Percentiles rank a stretch among this genome's conserved stretches.
Evolutionary conservation across 345 rosid genomes (phyloP).

Genomic region (Boechera stricta): DNA sequence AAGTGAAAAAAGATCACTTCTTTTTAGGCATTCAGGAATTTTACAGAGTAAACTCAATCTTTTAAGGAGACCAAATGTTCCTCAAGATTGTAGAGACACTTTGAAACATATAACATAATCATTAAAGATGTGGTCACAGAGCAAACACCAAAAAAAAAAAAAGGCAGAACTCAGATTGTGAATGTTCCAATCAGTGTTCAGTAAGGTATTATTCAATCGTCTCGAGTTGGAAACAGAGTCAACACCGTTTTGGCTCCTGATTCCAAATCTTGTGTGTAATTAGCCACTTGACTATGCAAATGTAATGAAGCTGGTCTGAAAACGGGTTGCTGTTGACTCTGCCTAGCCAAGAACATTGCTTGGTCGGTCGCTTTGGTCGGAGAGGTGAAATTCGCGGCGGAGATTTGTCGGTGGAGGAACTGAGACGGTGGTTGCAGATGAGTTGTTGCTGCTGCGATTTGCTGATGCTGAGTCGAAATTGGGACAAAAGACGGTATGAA

Average conservation of each 20-base stretch:
- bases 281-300: slow-evolving; percentile 50
- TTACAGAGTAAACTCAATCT: slow-evolving; percentile 25
- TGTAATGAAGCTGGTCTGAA: slow-evolving; percentile 57
- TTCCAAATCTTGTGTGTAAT: slow-evolving; percentile 63
- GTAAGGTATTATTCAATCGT: slow-evolving; percentile 48
- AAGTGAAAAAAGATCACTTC: slow-evolving; percentile 21
- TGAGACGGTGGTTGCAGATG: slow-evolving; percentile 63
- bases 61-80: neutral
- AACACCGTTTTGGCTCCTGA: slow-evolving; percentile 74
- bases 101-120: slow-evolving; percentile 2
- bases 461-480: slow-evolving; percentile 64
- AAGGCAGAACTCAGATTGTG: neutral
- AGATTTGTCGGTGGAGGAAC: slow-evolving; percentile 63
- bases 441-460: neutral
- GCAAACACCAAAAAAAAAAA: slow-evolving; percentile 8
- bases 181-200: neutral
- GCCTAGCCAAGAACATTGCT: slow-evolving; percentile 48
- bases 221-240: slow-evolving; percentile 89
- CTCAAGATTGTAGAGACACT: neutral
- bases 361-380: slow-evolving; percentile 50
- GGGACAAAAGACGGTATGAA: slow-evolving; percentile 70
- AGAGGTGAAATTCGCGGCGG: slow-evolving; percentile 57
- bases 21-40: neutral
- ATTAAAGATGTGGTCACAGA: slow-evolving; percentile 30
- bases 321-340: slow-evolving; percentile 50